phyloP scores from a whole-genome alignment of 176 grass and related monocot species.

The Aegilops umbellulata region DNA sequence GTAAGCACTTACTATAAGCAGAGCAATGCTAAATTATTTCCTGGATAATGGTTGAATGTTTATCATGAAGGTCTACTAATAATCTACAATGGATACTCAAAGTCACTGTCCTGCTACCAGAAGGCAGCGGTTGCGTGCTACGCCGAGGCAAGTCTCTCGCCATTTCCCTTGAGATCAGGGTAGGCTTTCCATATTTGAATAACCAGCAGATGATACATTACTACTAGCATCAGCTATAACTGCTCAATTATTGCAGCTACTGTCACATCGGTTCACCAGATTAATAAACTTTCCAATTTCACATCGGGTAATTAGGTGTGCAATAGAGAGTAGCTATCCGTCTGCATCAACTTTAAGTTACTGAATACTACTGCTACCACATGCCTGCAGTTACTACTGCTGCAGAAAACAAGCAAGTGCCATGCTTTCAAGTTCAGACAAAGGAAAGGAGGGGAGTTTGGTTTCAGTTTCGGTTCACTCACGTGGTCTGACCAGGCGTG shows the following conservation, averaged over 20 bases:
- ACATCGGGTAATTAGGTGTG: neutral
- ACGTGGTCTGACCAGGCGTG: conserved; percentile 80
- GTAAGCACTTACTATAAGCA: neutral
- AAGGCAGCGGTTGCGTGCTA: conserved; percentile 24
- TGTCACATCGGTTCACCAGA: neutral
- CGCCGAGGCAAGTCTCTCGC: neutral
- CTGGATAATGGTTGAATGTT: too few species aligned
- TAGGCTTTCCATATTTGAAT: conserved; percentile 18
- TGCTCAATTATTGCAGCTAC: neutral
- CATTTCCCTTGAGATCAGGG: conserved; percentile 22
- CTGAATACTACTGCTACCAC: neutral
- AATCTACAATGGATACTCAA: neutral
- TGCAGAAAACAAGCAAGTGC: neutral
- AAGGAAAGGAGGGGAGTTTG: neutral
- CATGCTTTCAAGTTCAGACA: too few species aligned
- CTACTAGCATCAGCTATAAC: neutral
- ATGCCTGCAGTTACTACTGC: neutral
- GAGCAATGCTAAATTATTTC: neutral
- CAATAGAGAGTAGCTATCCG: neutral
- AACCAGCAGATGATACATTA: conserved; percentile 4
- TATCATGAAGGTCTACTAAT: too few species aligned
- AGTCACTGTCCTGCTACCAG: conserved; percentile 4
- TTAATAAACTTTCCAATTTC: neutral
- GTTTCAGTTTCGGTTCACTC: conserved; percentile 23
- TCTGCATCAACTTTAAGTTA: neutral